Evolutionary conservation across 108 stramenopile genomes (phyloP).

Genomic region (Discostella stelligeroides): DNA sequence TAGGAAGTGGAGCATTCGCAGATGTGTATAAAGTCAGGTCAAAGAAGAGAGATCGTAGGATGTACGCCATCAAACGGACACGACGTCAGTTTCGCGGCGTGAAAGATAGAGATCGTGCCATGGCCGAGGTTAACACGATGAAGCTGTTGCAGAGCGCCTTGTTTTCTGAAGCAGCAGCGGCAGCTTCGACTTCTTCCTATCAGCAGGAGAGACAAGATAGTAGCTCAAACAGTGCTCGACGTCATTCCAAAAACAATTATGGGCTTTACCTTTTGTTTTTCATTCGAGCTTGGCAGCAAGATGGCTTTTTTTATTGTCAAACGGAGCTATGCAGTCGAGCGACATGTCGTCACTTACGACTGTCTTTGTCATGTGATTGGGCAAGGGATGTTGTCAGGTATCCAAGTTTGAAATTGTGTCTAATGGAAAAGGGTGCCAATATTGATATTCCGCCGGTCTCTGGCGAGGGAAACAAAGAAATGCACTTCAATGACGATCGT

Average conservation of each 20-base stretch:
- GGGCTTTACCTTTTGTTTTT: slow-evolving; percentile 82
- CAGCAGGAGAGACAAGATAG: neutral
- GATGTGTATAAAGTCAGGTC: slow-evolving; percentile 86
- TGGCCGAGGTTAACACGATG: slow-evolving; percentile 84
- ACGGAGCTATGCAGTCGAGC: slow-evolving; percentile 86
- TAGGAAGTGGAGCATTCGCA: slow-evolving; percentile 83
- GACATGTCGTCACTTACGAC: slow-evolving; percentile 72
- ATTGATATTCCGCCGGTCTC: neutral
- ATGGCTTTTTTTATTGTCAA: slow-evolving; percentile 80
- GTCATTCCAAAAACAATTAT: slow-evolving; percentile 51
- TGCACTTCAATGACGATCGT: slow-evolving; percentile 17
- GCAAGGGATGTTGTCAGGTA: slow-evolving; percentile 54
- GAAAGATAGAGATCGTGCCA: slow-evolving; percentile 72
- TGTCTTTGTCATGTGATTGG: slow-evolving; percentile 66
- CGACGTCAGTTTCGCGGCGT: slow-evolving; percentile 81
- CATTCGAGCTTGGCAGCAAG: slow-evolving; percentile 84
- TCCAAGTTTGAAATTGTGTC: slow-evolving; percentile 68
- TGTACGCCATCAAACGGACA: slow-evolving; percentile 83
- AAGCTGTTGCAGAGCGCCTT: slow-evolving; percentile 68
- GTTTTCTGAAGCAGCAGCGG: slow-evolving; percentile 23
- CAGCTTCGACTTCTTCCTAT: slow-evolving; percentile 8
- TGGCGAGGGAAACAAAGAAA: slow-evolving; percentile 5
- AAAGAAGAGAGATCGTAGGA: slow-evolving; percentile 44
- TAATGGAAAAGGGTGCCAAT: slow-evolving; percentile 28
- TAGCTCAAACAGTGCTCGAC: neutral